These are phyloP conservation scores for Rhodamnia rubescens DNA, from an alignment of 345 rosid species.

Conservation along the genomic window DNA sequence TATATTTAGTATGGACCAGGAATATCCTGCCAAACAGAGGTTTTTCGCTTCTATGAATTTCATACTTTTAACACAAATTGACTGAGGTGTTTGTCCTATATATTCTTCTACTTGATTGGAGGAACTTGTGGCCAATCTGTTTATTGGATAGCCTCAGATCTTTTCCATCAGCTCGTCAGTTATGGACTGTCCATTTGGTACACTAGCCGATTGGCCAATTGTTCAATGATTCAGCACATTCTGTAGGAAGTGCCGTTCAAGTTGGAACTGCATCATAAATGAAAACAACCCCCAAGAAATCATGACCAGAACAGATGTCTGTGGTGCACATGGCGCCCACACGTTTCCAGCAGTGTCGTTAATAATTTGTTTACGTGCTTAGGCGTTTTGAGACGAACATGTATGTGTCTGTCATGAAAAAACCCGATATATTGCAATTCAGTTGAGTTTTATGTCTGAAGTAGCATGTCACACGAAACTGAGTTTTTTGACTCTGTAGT, in stretches of 20 bases:
- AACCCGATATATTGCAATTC: not conserved
- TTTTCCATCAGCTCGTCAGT: not conserved
- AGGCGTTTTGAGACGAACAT: not conserved
- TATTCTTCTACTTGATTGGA: not conserved
- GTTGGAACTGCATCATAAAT: not conserved
- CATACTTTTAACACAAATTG: not conserved
- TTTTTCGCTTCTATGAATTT: not conserved
- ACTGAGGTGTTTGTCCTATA: not conserved
- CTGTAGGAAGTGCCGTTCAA: not conserved
- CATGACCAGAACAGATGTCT: not conserved
- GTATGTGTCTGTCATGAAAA: not conserved
- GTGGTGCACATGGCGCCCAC: not conserved
- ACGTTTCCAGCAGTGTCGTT: not conserved
- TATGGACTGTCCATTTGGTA: not conserved
- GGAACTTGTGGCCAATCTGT: not conserved
- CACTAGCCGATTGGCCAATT: not conserved
- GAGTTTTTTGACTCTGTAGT: not conserved
- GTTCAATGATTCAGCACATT: not conserved
- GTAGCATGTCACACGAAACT: not conserved
- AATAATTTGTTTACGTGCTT: not conserved
- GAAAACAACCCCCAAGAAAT: not conserved
- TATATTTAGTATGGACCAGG: not conserved
- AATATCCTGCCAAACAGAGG: not conserved
- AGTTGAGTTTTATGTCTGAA: not conserved
- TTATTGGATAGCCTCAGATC: not conserved